Percentiles rank a stretch among this genome's conserved stretches.
Conservation (phyloP, 768 basidiomycete species). For the Tulasnella sp. region DNA sequence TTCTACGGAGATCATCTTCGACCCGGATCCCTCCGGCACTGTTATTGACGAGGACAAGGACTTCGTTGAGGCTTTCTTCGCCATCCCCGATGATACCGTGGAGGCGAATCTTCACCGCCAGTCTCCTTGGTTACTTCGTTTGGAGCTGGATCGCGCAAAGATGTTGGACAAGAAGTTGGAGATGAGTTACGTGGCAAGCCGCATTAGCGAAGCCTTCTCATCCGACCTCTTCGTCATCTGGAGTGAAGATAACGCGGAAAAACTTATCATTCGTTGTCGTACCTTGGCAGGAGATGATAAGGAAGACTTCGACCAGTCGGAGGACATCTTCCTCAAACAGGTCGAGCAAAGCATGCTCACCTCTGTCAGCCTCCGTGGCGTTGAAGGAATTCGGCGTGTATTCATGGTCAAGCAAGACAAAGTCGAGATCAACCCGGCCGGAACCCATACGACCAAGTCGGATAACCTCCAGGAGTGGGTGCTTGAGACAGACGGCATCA, state of each 20-base stretch:
- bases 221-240: constrained; percentile 96
- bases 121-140: constrained; percentile 92
- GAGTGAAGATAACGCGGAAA: constrained; percentile 98
- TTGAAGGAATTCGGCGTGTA: constrained; percentile 81
- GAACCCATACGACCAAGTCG: constrained; percentile 46
- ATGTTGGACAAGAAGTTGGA: constrained; percentile 96
- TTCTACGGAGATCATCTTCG: constrained; percentile 96
- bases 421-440: constrained; percentile 54
- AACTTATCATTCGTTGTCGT: constrained; percentile 94
- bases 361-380: constrained; percentile 89
- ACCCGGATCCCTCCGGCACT: constrained; percentile 83
- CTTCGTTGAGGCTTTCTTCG: constrained; percentile 98
- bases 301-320: constrained; percentile 61
- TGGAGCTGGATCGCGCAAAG: constrained; percentile 92
- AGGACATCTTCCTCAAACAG: constrained; percentile 92
- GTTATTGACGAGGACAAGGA: constrained; percentile 93
- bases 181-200: constrained; percentile 89
- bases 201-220: constrained; percentile 91
- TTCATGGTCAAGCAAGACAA: constrained; percentile 89
- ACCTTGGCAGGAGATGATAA: constrained; percentile 81
- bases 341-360: constrained; percentile 96
- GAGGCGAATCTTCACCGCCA: constrained; percentile 83
- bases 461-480: constrained; percentile 83
- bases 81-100: constrained; percentile 95
- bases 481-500: constrained; percentile 93